Evolutionary conservation across 768 basidiomycete species (phyloP).

Genomic region (Naematelia encephala): DNA sequence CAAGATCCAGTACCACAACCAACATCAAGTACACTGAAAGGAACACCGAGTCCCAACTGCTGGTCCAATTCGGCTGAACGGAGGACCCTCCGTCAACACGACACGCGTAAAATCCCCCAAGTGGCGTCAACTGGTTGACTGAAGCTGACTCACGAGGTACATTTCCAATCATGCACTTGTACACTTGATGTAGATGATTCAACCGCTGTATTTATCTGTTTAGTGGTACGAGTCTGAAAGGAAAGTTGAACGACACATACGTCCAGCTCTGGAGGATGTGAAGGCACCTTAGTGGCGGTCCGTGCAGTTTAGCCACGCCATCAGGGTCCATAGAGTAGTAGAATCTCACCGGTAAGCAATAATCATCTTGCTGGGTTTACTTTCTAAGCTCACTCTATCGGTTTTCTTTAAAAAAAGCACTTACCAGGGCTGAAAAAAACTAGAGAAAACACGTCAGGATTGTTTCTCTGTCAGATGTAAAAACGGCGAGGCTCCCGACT

Average conservation of each 20-base stretch:
- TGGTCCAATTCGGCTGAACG: constrained; percentile 8
- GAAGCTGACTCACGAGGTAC: constrained; percentile 11
- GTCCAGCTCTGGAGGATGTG: constrained; percentile 20
- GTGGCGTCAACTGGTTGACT: neutral
- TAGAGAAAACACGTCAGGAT: neutral
- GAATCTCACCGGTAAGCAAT: constrained; percentile 17
- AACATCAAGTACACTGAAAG: constrained; percentile 11
- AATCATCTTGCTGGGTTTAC: constrained; percentile 30
- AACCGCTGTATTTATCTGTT: constrained; percentile 5
- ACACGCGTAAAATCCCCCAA: neutral
- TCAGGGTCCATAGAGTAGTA: too few species aligned
- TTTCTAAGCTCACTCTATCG: neutral
- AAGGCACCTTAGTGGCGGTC: constrained; percentile 6
- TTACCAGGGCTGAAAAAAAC: neutral
- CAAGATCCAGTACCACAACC: constrained; percentile 21
- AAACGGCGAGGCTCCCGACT: too few species aligned
- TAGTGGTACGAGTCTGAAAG: neutral
- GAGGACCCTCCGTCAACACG: neutral
- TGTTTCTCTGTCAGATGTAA: constrained; percentile 12
- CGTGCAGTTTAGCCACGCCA: neutral
- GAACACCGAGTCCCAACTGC: constrained; percentile 2
- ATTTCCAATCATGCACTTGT: constrained; percentile 14
- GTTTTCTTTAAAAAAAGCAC: neutral
- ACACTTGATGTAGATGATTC: constrained; percentile 15
- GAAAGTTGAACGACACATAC: constrained; percentile 7